Conservation (phyloP, 306 rosid genomes). For the Glycyrrhiza uralensis region DNA sequence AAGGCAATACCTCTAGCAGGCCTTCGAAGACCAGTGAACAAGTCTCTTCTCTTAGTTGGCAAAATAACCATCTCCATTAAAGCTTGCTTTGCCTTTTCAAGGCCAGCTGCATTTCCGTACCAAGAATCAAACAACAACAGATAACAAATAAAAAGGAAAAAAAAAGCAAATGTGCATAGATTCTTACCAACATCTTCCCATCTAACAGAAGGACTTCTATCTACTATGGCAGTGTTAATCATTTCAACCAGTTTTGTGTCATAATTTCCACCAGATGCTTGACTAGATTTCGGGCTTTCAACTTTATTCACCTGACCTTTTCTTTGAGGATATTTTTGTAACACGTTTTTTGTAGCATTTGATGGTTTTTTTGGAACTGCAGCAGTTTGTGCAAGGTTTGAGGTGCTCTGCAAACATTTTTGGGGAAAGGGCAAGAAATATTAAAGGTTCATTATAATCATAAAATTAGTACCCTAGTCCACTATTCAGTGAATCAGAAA, state of each 20-base stretch:
- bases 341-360: constrained; percentile 47
- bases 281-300: constrained; percentile 54
- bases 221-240: constrained; percentile 90
- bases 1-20: constrained; percentile 79
- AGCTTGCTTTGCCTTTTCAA: constrained; percentile 94
- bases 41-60: constrained; percentile 91
- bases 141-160: not conserved
- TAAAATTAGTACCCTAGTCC: not conserved
- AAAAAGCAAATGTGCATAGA: not conserved
- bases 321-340: constrained; percentile 38
- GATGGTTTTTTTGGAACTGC: constrained; percentile 37
- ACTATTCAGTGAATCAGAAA: not conserved
- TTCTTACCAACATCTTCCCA: constrained; percentile 97
- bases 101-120: constrained; percentile 69
- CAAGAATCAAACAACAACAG: constrained; percentile 31
- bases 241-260: constrained; percentile 83
- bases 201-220: constrained; percentile 87
- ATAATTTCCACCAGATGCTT: constrained; percentile 45
- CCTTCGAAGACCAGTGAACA: constrained; percentile 95
- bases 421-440: constrained; percentile 16
- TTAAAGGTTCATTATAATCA: constrained; percentile 2
- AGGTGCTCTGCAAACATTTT: constrained; percentile 49
- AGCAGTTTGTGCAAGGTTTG: constrained; percentile 44
- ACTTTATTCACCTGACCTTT: constrained; percentile 46
- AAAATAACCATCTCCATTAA: constrained; percentile 98